Percentiles rank a stretch among this genome's conserved stretches.
Conservation (phyloP, 306 rosid species). For the Rubus parviflorus region DNA sequence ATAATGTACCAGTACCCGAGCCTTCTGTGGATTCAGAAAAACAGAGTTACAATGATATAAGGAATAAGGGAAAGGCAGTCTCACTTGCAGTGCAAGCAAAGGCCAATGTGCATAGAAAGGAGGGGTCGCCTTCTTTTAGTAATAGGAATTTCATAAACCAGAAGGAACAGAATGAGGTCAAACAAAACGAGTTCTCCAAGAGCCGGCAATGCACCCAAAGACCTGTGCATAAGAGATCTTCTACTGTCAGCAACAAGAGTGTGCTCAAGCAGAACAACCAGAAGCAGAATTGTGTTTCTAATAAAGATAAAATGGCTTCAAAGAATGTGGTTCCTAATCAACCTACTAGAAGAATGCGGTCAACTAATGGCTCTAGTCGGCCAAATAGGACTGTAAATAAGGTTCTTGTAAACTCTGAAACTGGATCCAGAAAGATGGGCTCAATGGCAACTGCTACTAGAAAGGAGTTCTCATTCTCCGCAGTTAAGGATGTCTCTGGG, state of each 20-base stretch:
- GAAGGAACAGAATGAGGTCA: constrained; percentile 48
- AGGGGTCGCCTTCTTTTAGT: constrained; percentile 36
- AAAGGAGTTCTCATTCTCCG: constrained; percentile 46
- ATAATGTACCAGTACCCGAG: constrained; percentile 38
- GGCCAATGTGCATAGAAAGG: constrained; percentile 48
- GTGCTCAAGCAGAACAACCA: constrained; percentile 71
- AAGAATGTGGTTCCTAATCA: constrained; percentile 43
- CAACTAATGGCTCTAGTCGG: constrained; percentile 41
- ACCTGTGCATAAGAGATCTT: constrained; percentile 49
- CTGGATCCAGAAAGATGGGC: constrained; percentile 43
- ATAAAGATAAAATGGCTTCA: constrained; percentile 46
- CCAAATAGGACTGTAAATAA: constrained; percentile 44
- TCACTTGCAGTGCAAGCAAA: constrained; percentile 48
- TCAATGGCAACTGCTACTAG: constrained; percentile 36
- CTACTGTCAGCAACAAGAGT: constrained; percentile 33
- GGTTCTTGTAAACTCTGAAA: constrained; percentile 40
- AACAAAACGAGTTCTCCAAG: constrained; percentile 48
- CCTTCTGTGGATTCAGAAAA: constrained; percentile 45
- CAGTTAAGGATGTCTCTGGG: constrained; percentile 25
- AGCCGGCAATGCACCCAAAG: constrained; percentile 43
- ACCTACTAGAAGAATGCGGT: constrained; percentile 35
- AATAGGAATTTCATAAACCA: constrained; percentile 41
- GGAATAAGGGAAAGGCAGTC: constrained; percentile 56
- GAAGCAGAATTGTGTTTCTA: constrained; percentile 66
- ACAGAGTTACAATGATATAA: constrained; percentile 28